Conservation (phyloP, 2,329 filamentous ascomycete species). For the Alternaria triticimaculans region DNA sequence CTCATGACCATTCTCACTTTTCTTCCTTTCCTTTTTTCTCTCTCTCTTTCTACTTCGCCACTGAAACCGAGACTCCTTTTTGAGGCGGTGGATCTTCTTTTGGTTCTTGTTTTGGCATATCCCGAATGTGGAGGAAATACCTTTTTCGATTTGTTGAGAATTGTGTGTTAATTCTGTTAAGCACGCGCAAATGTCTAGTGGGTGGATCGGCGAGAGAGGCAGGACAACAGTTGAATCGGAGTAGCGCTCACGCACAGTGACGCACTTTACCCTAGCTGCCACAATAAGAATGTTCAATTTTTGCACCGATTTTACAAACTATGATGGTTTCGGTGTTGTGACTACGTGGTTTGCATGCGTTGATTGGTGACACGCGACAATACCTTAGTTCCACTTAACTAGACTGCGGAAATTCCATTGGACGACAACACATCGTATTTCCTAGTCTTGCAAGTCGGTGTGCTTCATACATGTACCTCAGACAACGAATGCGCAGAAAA, state of each 20-base stretch:
- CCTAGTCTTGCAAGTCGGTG: background rate
- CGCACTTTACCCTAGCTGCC: background rate
- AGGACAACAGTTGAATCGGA: background rate
- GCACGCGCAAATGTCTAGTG: background rate
- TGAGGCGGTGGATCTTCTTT: background rate
- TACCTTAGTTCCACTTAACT: background rate
- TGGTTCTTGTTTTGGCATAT: background rate
- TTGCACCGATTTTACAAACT: background rate
- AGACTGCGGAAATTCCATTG: background rate
- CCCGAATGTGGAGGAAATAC: conserved; percentile 7
- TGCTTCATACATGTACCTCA: background rate
- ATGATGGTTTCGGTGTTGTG: background rate
- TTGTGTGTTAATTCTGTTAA: background rate
- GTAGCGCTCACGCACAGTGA: conserved; percentile 2
- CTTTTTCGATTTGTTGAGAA: background rate
- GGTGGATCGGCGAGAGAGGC: background rate
- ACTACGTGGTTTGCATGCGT: background rate
- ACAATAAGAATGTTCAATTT: background rate
- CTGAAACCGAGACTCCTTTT: background rate
- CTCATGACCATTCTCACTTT: conserved; percentile 17
- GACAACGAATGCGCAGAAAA: background rate
- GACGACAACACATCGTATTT: background rate
- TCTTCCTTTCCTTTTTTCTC: background rate
- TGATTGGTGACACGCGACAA: background rate
- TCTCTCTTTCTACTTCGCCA: background rate